These are phyloP conservation scores for Diaporthe vaccinii DNA, from an alignment of 2,329 filamentous ascomycete species.

Conservation along the genomic window DNA sequence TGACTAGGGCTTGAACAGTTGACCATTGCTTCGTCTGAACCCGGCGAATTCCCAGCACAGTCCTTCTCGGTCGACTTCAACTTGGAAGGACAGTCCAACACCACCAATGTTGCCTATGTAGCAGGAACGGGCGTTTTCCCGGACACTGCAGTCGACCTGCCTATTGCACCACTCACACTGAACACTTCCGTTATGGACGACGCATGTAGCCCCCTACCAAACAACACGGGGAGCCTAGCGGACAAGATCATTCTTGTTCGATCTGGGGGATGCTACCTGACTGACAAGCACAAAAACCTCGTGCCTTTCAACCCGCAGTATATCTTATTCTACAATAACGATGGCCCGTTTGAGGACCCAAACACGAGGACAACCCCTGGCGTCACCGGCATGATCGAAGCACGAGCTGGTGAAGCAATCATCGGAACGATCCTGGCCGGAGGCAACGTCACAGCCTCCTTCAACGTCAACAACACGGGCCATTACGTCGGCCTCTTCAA, in stretches of 20 bases:
- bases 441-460: conserved; percentile 42
- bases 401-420: conserved; percentile 41
- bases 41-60: not conserved
- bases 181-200: conserved; percentile 44
- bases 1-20: not conserved
- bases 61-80: conserved; percentile 16
- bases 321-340: conserved; percentile 56
- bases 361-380: conserved; percentile 28
- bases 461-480: conserved; percentile 37
- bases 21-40: conserved; percentile 17
- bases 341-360: conserved; percentile 39
- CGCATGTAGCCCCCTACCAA: conserved; percentile 51
- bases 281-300: conserved; percentile 52
- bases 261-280: conserved; percentile 47
- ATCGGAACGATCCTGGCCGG: conserved; percentile 41
- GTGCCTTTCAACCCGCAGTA: conserved; percentile 56
- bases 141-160: conserved; percentile 23
- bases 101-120: conserved; percentile 1
- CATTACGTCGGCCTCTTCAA: conserved; percentile 43
- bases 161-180: conserved; percentile 40
- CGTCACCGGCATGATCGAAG: conserved; percentile 40
- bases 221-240: conserved; percentile 46
- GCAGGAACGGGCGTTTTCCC: conserved; percentile 17
- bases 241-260: conserved; percentile 56
- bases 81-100: conserved; percentile 3